Evolutionary conservation across 2,329 filamentous ascomycete species (phyloP), one percentile per base, ranked within the genome.

Genomic region (Sphaerostilbella broomeana): DNA sequence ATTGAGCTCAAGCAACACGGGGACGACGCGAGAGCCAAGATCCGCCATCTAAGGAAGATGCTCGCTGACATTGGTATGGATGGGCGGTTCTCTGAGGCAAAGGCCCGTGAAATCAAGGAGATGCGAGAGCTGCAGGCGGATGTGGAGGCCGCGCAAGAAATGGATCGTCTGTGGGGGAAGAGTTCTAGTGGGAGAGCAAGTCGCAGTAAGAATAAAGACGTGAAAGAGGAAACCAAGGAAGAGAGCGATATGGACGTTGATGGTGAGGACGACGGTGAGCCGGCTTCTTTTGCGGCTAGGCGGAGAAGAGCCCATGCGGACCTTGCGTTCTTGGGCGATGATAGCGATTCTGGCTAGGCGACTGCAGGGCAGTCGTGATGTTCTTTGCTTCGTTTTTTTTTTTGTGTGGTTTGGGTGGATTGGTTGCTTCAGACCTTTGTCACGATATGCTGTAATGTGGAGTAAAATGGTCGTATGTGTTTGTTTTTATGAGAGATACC

Each of bases 71-170:
- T 79, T 4, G 92, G 90, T 22, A 95, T 97, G 85, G 80, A 79
- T 1, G 90, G 89, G 0, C 79, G 90, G 12, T 95, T 87, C 62
- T 94, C 86, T 1, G 75, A 84, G 52, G 81, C 87, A 28, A 90
- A 84, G 54, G 90, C 90, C 1, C 78, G 74, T 17, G 80, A 86
- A 60, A 95, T 97, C 58, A 92, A 87, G 58, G 90, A 95, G 63
- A 72, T 75, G 54, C 74, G 90, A 38, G 90, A 98, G 62, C 70
- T 98, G 24, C 73, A 78, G 53, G 86, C 81, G 1, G 90, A 98
- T 54, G 68, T 95, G 6, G 86, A 92, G 54, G 82, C 80, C 10
- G 87, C 95, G 12, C 79, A 86, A 58, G 81, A 92, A 57, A 89
- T 87, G 53, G 81, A 86, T 43, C 75, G 77, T 49, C 70, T 75